Evolutionary conservation across 2,329 filamentous ascomycete species (phyloP).

Genomic region (Diplodia mutila): DNA sequence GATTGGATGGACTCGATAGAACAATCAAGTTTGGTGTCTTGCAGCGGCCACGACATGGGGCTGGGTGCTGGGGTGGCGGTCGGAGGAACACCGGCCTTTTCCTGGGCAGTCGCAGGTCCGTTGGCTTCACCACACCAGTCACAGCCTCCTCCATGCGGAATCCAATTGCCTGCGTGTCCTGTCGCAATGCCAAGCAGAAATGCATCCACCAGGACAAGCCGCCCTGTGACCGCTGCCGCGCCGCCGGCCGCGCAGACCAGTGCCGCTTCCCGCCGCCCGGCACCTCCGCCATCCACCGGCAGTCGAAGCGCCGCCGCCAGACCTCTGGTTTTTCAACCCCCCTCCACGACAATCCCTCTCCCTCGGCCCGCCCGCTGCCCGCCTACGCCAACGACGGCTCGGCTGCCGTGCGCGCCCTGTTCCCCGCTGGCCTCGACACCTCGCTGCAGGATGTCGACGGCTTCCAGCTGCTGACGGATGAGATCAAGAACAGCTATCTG

Average conservation of each 20-base stretch:
- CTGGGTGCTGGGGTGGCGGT: background rate
- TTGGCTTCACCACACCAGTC: conserved; percentile 11
- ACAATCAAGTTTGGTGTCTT: background rate
- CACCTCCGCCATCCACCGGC: conserved; percentile 43
- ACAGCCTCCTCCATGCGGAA: conserved; percentile 39
- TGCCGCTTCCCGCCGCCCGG: conserved; percentile 45
- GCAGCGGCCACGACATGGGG: conserved; percentile 12
- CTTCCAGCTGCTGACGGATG: conserved; percentile 45
- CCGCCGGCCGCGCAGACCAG: conserved; percentile 36
- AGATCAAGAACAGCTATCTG: conserved; percentile 48
- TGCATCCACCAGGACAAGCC: conserved; percentile 45
- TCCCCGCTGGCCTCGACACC: conserved; percentile 19
- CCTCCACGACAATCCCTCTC: conserved; percentile 28
- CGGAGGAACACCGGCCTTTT: conserved; percentile 2
- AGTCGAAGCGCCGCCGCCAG: conserved; percentile 42
- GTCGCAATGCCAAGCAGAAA: conserved; percentile 45
- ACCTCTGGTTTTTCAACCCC: conserved; percentile 29
- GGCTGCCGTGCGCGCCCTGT: conserved; percentile 26
- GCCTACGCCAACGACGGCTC: conserved; percentile 32
- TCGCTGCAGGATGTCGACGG: conserved; percentile 41
- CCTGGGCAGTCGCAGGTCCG: background rate
- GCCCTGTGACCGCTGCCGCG: conserved; percentile 45
- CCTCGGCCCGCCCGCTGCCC: conserved; percentile 25
- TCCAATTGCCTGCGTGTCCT: conserved; percentile 45
- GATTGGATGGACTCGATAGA: background rate